Percentiles rank a stretch among this genome's conserved stretches.
These are phyloP conservation scores for Lichtheimia ramosa DNA, from an alignment of 371 early-diverging fungal species.

Conservation along the genomic window DNA sequence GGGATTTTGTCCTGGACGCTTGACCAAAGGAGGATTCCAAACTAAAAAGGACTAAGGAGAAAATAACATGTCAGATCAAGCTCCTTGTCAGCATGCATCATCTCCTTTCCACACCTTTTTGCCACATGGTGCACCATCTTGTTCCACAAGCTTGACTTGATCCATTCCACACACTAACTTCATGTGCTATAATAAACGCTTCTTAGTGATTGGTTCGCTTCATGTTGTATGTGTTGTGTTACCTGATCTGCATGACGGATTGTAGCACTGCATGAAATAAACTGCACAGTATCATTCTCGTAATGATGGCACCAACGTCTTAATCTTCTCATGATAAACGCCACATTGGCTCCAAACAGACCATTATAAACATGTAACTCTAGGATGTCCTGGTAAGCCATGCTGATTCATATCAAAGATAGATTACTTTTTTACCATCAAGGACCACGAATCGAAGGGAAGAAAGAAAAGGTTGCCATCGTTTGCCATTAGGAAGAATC, in stretches of 20 bases:
- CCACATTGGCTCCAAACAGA: slow-evolving; percentile 68
- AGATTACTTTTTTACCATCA: slow-evolving; percentile 53
- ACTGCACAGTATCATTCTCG: slow-evolving; percentile 49
- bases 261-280: slow-evolving; percentile 66
- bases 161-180: slow-evolving; percentile 34
- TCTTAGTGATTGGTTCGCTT: not conserved
- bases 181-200: slow-evolving; percentile 41
- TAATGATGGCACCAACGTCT: slow-evolving; percentile 53
- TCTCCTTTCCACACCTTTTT: slow-evolving; percentile 23
- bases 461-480: slow-evolving; percentile 60
- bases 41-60: slow-evolving; percentile 30
- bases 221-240: not conserved
- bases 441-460: slow-evolving; percentile 65
- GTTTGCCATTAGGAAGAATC: slow-evolving; percentile 59
- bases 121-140: slow-evolving; percentile 50
- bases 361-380: slow-evolving; percentile 76
- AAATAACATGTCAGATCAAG: too few relatives aligned
- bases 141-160: slow-evolving; percentile 23
- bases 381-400: slow-evolving; percentile 11
- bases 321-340: slow-evolving; percentile 67
- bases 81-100: not conserved
- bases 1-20: slow-evolving; percentile 9
- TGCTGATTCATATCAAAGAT: not conserved
- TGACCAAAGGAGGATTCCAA: slow-evolving; percentile 38
- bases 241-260: slow-evolving; percentile 53